Base-by-base conservation (phyloP, 306 rosid genomes). In the Cucumis cinereus region DNA sequence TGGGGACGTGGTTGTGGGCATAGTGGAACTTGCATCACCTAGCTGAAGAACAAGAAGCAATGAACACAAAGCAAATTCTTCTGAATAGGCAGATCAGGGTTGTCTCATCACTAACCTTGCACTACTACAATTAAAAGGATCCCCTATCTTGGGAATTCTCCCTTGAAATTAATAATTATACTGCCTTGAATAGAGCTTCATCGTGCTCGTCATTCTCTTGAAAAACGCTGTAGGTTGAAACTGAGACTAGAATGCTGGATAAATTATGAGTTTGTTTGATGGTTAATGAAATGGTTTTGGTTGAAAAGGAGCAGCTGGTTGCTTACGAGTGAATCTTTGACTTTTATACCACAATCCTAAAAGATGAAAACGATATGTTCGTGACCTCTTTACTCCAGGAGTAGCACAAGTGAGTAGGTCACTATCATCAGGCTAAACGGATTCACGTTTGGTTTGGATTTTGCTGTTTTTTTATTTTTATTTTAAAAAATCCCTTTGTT, bases 1-100 rank as follows among this genome's bases (percentile, higher is more conserved):
- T 55, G 89, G 90, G 64, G 81, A 84, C 82, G 97, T 90, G 68
- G 73, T 77, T 28, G 93, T 91, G 13, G 88, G 83, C 77, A 85
- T 84, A 64, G 86, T 88, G 47, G 75, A 84, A 61, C 52, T 38
- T 19, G 76, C 88, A 75, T 62, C 83, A 63, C 17, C 76, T 66
- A 28, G 75, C 77, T 63, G 36, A 23, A 16, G 69, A 85, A 54
- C 62, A 74, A 33, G 64, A 30, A 30, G 64, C 16, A n/a, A 73
- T 74, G 10, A 13, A 54, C 20, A 8, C n/a, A 40, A 11, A 55
- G 35, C 35, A 55, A 35, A 33, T 20, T 33, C 57, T 69, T 69
- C 36, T 7, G 41, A 14, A 26, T 49, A 43, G 75, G 57, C 54
- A 16, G 49, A 16, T 71, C 20, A 26, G 52, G 41, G 40, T 70